Conservation (phyloP, 202 grass and related monocot species). For the Alloteropsis angusta region DNA sequence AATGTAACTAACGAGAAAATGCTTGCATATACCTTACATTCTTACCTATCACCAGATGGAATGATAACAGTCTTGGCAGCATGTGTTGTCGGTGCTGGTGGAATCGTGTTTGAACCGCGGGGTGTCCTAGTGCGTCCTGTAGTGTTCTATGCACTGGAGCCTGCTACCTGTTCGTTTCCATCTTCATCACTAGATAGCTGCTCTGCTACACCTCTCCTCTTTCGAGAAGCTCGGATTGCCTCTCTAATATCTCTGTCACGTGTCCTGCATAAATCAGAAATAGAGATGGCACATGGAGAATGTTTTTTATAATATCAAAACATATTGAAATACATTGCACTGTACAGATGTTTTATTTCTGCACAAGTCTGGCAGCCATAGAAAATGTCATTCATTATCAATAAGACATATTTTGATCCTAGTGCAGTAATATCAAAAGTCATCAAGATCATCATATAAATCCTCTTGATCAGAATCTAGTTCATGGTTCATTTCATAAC, state of each 20-base stretch:
- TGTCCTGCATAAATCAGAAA: not conserved
- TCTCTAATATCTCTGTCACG: too few species aligned
- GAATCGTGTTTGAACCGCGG: not conserved
- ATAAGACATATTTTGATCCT: too few species aligned
- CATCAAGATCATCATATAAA: not conserved
- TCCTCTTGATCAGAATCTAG: not conserved
- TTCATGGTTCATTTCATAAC: not conserved
- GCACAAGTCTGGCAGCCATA: too few species aligned
- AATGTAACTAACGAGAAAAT: too few species aligned
- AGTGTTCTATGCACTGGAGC: not conserved
- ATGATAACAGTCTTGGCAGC: not conserved
- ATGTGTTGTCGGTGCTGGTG: not conserved
- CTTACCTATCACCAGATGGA: not conserved
- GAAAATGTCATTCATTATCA: too few species aligned
- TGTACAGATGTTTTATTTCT: too few species aligned
- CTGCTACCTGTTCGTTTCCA: too few species aligned
- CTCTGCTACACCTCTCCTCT: not conserved
- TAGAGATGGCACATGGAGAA: not conserved
- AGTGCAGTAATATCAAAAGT: not conserved
- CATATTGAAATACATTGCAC: too few species aligned
- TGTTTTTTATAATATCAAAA: too few species aligned
- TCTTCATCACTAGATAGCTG: not conserved
- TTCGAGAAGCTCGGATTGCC: not conserved
- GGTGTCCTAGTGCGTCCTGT: not conserved
- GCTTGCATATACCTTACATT: too few species aligned